phyloP scores from a whole-genome alignment of 2,329 filamentous ascomycete species.

The Clathrospora elynae region DNA sequence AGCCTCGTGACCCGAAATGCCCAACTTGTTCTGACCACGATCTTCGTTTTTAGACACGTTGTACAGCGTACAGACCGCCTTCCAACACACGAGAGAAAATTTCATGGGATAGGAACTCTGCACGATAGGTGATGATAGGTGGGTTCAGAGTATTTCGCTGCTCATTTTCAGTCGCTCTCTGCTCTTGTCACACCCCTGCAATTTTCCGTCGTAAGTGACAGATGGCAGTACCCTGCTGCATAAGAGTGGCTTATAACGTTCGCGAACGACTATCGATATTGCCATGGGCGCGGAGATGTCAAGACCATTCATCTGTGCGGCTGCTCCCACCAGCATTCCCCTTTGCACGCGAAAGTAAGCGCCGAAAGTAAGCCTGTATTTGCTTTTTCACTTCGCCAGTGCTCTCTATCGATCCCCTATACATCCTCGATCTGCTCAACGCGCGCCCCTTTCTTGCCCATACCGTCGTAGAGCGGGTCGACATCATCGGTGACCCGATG shows the following conservation, averaged over 20 bases:
- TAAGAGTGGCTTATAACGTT: neutral
- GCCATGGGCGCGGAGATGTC: slow-evolving; percentile 1
- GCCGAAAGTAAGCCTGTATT: slow-evolving; percentile 2
- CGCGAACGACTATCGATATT: slow-evolving; percentile 3
- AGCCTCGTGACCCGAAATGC: too few species aligned
- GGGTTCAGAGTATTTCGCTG: too few species aligned
- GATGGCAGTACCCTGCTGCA: too few species aligned
- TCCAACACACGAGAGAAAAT: too few species aligned
- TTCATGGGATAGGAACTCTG: too few species aligned
- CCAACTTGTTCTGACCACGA: slow-evolving; percentile 22
- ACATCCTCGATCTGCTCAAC: slow-evolving; percentile 40
- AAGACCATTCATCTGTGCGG: too few species aligned
- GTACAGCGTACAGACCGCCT: too few species aligned
- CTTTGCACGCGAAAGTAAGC: slow-evolving; percentile 14
- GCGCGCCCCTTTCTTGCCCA: slow-evolving; percentile 29
- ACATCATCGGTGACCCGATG: slow-evolving; percentile 37
- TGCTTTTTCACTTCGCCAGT: slow-evolving; percentile 14
- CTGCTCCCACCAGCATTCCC: too few species aligned
- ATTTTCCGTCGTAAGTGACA: too few species aligned
- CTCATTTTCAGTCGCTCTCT: too few species aligned
- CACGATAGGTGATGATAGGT: too few species aligned
- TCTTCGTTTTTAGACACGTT: slow-evolving; percentile 25
- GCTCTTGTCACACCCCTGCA: too few species aligned
- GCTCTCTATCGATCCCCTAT: slow-evolving; percentile 13
- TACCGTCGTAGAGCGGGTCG: slow-evolving; percentile 29